Conservation (phyloP, 2,329 filamentous ascomycete genomes). For the Epichloe sp. region DNA sequence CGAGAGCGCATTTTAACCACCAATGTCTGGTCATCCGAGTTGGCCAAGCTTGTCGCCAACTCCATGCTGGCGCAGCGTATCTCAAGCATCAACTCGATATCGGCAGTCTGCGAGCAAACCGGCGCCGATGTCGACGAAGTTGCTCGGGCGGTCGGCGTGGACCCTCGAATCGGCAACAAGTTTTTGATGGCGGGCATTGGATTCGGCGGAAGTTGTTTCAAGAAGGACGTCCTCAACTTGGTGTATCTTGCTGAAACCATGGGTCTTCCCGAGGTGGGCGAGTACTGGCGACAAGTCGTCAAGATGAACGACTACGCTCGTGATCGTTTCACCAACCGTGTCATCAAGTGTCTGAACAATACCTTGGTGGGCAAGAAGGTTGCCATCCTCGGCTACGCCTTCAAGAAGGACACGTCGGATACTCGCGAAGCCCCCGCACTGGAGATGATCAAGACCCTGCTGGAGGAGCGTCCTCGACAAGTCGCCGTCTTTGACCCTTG, state of each 20-base stretch:
- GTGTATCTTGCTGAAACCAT: slow-evolving; percentile 61
- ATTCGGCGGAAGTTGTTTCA: slow-evolving; percentile 71
- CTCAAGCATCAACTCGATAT: slow-evolving; percentile 68
- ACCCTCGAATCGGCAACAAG: slow-evolving; percentile 57
- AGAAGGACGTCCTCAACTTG: slow-evolving; percentile 65
- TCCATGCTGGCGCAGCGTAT: slow-evolving; percentile 71
- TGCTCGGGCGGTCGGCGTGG: slow-evolving; percentile 51
- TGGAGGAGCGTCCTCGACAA: slow-evolving; percentile 50
- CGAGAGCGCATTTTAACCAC: slow-evolving; percentile 54
- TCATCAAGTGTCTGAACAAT: slow-evolving; percentile 55
- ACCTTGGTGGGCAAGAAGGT: slow-evolving; percentile 59
- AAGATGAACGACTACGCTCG: slow-evolving; percentile 67
- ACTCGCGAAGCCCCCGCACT: slow-evolving; percentile 59
- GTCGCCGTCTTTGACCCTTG: slow-evolving; percentile 58
- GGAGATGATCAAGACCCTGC: slow-evolving; percentile 51
- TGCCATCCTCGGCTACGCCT: slow-evolving; percentile 60
- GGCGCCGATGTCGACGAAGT: slow-evolving; percentile 68
- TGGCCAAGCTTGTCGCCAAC: slow-evolving; percentile 68
- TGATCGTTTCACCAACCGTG: slow-evolving; percentile 51
- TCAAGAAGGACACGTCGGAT: slow-evolving; percentile 69
- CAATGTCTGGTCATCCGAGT: slow-evolving; percentile 65
- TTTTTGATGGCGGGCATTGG: slow-evolving; percentile 65
- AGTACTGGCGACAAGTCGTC: slow-evolving; percentile 64
- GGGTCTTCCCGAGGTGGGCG: slow-evolving; percentile 55
- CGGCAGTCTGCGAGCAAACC: slow-evolving; percentile 65